Evolutionary conservation across 768 basidiomycete species (phyloP).

Genomic region (Collybia sordida): DNA sequence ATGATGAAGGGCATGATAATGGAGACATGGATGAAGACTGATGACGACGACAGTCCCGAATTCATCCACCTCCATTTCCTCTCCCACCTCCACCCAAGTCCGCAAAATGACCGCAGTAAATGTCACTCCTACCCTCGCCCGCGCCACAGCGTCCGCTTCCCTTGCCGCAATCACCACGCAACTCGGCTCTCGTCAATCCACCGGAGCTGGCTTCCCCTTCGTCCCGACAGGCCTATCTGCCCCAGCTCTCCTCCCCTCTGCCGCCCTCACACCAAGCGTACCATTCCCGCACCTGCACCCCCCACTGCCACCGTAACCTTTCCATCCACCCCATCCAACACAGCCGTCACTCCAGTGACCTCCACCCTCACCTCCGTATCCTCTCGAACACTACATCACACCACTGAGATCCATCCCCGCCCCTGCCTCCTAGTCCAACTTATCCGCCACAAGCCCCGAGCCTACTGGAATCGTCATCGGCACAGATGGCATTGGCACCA

Average conservation of each 20-base stretch:
- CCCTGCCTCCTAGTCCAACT: slow-evolving; percentile 17
- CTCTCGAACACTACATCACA: not conserved
- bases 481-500: slow-evolving; percentile 31
- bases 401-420: slow-evolving; percentile 8
- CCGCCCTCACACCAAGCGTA: not conserved
- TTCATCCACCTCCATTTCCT: too few relatives aligned
- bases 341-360: slow-evolving; percentile 7
- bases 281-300: slow-evolving; percentile 1
- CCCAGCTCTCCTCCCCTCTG: not conserved
- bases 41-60: slow-evolving; percentile 1
- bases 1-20: slow-evolving; percentile 4
- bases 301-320: slow-evolving; percentile 5
- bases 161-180: too few relatives aligned
- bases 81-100: not conserved
- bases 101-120: too few relatives aligned
- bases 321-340: slow-evolving; percentile 6
- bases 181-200: slow-evolving; percentile 18
- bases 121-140: slow-evolving; percentile 5
- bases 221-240: slow-evolving; percentile 6
- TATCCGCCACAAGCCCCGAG: slow-evolving; percentile 3
- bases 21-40: slow-evolving; percentile 9
- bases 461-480: slow-evolving; percentile 24
- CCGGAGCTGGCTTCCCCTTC: slow-evolving; percentile 1
- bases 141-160: slow-evolving; percentile 9
- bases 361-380: slow-evolving; percentile 6